Evolutionary conservation across 2,329 filamentous ascomycete species (phyloP), one percentile per base, ranked within the genome.

Genomic region (Epichloe festucae): DNA sequence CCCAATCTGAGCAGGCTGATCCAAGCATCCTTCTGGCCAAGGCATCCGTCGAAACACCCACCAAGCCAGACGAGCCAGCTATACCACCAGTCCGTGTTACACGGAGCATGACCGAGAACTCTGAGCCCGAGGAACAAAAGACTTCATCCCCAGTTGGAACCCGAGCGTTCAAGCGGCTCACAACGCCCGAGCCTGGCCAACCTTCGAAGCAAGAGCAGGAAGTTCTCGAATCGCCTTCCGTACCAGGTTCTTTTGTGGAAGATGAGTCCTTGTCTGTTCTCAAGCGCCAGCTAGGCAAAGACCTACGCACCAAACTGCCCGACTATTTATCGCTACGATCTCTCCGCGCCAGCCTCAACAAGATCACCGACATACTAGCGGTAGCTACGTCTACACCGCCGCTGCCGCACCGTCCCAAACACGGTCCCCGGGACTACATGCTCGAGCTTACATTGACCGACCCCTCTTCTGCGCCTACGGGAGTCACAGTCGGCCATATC

Each of bases 401-500:
- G 10, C 68, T 73, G 46, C 73, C 79, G 6, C 67, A 71, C 52
- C 73, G 79, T 39, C 76, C 77, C 27, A 81, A 79, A 59, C 67
- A 71, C 53, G 77, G 78, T 0, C 77, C 77, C 3, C 70, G 79
- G 21, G 77, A 83, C 59, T 83, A 75, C 63, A 74, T 78, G 64
- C 73, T 81, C 58, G 73, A 74, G 15, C 76, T 84, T 55, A 74
- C 72, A 41, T 65, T 81, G 12, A 77, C 74, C 0, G 81, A 84
- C 58, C 72, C 72, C 27, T 75, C 76, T 2, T 69, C 73, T 19
- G 74, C 73, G 3, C 75, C 77, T 2, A 64, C 67, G 10, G 62
- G 65, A 14, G 73, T 81, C 2, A 69, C 69, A 12, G 73, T 81
- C 59, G 77, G 79, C 27, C 73, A 78, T 56, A 64, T 84, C 15